Base-by-base conservation (phyloP, 148 eudicot genomes). In the Vaccinium myrtillus region DNA sequence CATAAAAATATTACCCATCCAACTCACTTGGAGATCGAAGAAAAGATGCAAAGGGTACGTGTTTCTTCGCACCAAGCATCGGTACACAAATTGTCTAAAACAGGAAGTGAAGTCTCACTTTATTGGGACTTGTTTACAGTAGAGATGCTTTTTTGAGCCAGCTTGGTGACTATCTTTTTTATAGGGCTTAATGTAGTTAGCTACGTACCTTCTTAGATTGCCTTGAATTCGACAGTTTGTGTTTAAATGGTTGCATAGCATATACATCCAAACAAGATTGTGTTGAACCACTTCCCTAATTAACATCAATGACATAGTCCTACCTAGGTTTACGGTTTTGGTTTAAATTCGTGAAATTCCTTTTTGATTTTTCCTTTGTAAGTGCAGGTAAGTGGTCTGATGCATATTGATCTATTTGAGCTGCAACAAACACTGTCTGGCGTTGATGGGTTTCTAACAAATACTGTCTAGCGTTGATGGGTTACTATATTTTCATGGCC, bases 1-100 rank as follows among this genome's bases (percentile, higher is more conserved):
- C 65, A 81, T 27, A 53, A 8, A 13, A 63, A 25, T 21, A n/a
- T 25, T 63, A n/a, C 25, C 69, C 69, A 63, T 63, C 25, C 69
- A 63, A 63, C 23, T n/a, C 69, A 63, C 25, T 12, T 3, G 27
- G 69, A 63, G 27, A 63, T 63, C 4, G 70, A 81, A 14, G 53
- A 73, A 19, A 87, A 54, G 76, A 97, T 97, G 99, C 98, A 92
- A 89, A 91, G 96, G 83, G 91, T 93, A 18, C 77, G 96, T 77
- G 78, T 93, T 84, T 92, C 98, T 59, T 89, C 98, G 13, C 92
- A 91, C 43, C 92, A 92, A 55, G 87, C 91, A 70, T 91, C 94
- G 18, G 95, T 96, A 36, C 93, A 90, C 8, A 96, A 93, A n/a
- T n/a, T n/a, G n/a, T n/a, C n/a, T n/a, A n/a, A n/a, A n/a, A n/a